Evolutionary conservation across 1,139 yeast genomes (phyloP).

Genomic region (Lodderomyces metapsilosis): DNA sequence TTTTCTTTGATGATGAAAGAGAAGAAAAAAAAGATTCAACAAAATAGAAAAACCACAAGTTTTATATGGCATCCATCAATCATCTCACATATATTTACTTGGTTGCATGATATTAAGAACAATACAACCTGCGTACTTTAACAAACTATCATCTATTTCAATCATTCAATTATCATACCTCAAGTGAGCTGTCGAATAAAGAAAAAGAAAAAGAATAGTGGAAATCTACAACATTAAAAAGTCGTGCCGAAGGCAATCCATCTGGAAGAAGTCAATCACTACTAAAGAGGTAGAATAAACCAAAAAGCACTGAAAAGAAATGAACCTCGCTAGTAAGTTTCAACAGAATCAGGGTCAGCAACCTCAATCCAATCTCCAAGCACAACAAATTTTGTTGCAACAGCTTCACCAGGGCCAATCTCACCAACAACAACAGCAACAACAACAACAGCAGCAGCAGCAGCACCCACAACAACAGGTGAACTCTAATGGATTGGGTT

Average conservation of each 20-base stretch:
- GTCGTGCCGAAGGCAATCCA: not conserved
- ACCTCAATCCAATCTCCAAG: conserved; percentile 40
- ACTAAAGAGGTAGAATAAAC: not conserved
- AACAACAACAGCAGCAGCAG: conserved; percentile 20
- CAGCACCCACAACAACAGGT: conserved; percentile 22
- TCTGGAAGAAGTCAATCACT: not conserved
- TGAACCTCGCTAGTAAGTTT: conserved; percentile 27
- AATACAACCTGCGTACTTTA: not conserved
- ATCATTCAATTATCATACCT: not conserved
- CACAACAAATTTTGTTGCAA: conserved; percentile 33
- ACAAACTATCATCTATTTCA: not conserved
- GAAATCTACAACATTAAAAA: not conserved
- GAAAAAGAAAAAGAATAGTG: not conserved
- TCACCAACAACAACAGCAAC: conserved; percentile 22
- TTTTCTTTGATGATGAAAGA: not conserved
- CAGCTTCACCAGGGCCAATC: conserved; percentile 42
- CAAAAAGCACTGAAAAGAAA: conserved; percentile 5
- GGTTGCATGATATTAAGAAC: conserved; percentile 1
- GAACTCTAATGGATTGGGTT: conserved; percentile 17
- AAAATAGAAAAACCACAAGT: not conserved
- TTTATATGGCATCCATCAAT: not conserved
- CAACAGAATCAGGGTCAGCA: conserved; percentile 31
- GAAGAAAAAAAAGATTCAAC: not conserved
- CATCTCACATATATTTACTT: not conserved
- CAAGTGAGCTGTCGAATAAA: not conserved